Percentiles rank a stretch among this genome's conserved stretches.
Evolutionary conservation across 1,284 basidiomycete genomes (phyloP).

Genomic region (Ceratobasidium sp.): DNA sequence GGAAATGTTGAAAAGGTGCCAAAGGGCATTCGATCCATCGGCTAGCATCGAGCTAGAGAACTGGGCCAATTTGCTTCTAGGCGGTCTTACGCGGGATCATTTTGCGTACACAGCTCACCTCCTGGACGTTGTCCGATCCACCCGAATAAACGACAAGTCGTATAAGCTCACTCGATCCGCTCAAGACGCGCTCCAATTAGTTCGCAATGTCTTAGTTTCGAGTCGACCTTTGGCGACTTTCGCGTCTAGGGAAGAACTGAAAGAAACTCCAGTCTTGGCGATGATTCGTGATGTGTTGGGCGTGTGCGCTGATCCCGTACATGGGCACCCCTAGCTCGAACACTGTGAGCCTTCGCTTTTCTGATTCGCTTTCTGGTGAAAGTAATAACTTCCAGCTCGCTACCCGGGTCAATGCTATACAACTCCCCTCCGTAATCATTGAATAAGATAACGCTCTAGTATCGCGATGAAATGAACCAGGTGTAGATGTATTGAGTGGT

Average conservation of each 20-base stretch:
- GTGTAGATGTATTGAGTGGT: slow-evolving; percentile 29
- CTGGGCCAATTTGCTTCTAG: slow-evolving; percentile 22
- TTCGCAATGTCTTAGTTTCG: slow-evolving; percentile 9
- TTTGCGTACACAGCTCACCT: slow-evolving; percentile 32
- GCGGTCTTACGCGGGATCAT: slow-evolving; percentile 41
- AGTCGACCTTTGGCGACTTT: neutral
- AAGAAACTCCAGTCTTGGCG: slow-evolving; percentile 10
- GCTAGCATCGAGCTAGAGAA: slow-evolving; percentile 28
- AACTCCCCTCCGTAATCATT: neutral
- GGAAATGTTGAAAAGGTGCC: slow-evolving; percentile 35
- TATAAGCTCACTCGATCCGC: slow-evolving; percentile 19
- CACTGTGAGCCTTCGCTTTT: neutral
- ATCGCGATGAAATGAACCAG: neutral
- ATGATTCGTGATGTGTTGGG: slow-evolving; percentile 25
- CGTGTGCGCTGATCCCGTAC: slow-evolving; percentile 8
- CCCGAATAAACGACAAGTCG: slow-evolving; percentile 4
- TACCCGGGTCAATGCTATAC: neutral
- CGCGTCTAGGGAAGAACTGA: slow-evolving; percentile 2
- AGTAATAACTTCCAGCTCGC: neutral
- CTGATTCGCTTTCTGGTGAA: neutral
- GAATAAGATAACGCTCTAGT: neutral
- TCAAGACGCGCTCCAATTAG: slow-evolving; percentile 36
- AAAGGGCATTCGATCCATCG: slow-evolving; percentile 24
- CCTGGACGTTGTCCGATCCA: slow-evolving; percentile 40
- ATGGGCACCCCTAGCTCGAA: neutral